Evolutionary conservation across 2,329 filamentous ascomycete species (phyloP).

Genomic region (Cladosporium austrohemisphaericum): DNA sequence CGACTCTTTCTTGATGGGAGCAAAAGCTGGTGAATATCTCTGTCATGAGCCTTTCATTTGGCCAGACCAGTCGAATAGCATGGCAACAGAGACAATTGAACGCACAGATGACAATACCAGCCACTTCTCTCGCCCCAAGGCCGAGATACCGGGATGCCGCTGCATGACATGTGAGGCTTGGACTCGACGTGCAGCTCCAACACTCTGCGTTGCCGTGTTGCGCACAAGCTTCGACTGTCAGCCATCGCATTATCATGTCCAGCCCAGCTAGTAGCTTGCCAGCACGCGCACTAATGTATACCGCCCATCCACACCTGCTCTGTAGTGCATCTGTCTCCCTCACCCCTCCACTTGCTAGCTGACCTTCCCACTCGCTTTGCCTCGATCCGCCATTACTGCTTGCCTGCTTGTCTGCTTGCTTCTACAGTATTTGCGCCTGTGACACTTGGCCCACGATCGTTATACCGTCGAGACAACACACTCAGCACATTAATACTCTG

Average conservation of each 20-base stretch:
- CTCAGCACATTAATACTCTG: too few relatives aligned
- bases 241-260: slow-evolving; percentile 2
- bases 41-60: too few relatives aligned
- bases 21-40: too few relatives aligned
- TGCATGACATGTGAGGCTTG: background rate
- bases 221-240: background rate
- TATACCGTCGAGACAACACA: too few relatives aligned
- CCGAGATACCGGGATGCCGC: background rate
- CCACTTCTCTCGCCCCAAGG: background rate
- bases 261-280: background rate
- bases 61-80: too few relatives aligned
- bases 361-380: too few relatives aligned
- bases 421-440: too few relatives aligned
- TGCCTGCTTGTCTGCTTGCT: background rate
- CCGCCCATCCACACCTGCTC: slow-evolving; percentile 1
- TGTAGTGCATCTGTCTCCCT: background rate
- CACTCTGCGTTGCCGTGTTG: slow-evolving; percentile 3
- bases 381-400: background rate
- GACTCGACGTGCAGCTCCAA: background rate
- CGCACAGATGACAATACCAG: too few relatives aligned
- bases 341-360: background rate
- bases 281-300: slow-evolving; percentile 3
- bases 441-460: too few relatives aligned
- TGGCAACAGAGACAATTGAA: too few relatives aligned
- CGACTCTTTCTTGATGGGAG: too few relatives aligned